Evolutionary conservation across 306 rosid genomes (phyloP), one percentile per base, ranked within the genome.

Genomic region (Gynostemma pentaphyllum): DNA sequence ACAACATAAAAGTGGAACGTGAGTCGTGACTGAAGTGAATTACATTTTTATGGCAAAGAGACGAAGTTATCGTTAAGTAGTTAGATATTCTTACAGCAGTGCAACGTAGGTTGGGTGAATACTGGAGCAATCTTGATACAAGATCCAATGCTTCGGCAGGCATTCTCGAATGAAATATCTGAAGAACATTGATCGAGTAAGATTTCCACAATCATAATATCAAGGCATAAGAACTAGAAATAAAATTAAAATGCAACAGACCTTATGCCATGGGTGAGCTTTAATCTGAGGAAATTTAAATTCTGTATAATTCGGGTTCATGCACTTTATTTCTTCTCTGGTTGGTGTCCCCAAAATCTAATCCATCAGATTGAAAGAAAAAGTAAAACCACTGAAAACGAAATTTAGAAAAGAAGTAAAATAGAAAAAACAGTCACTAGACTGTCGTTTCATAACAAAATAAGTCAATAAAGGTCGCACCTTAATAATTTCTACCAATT

Each of bases 211-310:
- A 14, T 61, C 36, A 70, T 47, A 56, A 44, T 16, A 49, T 16
- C 16, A 44, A 30, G 48, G 27, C 27, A 52, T 32, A 28, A 36
- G 5, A 44, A 15, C 26, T 7, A 16, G 32, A 3, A n/a, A 10
- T 49, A 65, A 48, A 55, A 13, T 37, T 7, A 18, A 19, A 23
- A 30, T 47, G 21, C 37, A 19, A 36, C 78, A 47, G 72, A 87
- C 95, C 97, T 90, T 90, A 76, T 90, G 97, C 97, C 95, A 90
- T 0, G 97, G 97, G 70, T 90, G 97, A 9, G 90, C 95, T 79
- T 90, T 90, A 62, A 90, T 90, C 71, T 90, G 97, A 72, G 95
- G 97, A 73, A 90, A 90, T 82, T 83, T 90, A 54, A 80, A 90
- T 63, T 90, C 96, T 1, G 80, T 83, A 78, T 90, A 90, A 75